Evolutionary conservation across 2,329 filamentous ascomycete species (phyloP), one percentile per base, ranked within the genome.

Genomic region (Arthrinium phaeospermum): DNA sequence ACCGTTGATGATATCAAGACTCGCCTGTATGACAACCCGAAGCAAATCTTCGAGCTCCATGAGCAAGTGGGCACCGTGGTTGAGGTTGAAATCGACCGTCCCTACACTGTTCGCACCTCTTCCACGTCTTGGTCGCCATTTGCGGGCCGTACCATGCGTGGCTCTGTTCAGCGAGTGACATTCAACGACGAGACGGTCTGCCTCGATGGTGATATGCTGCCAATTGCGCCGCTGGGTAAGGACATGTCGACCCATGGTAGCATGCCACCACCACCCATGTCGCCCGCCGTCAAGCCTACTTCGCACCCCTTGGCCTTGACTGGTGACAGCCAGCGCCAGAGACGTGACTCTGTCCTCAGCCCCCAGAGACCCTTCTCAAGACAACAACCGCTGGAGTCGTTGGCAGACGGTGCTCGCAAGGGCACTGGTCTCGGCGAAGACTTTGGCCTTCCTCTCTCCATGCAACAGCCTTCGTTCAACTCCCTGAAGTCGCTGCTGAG

Each of bases 11-110:
- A 95, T 79, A 88, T 95, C 80, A 92, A 90, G 79, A 80, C 83
- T 71, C 90, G 92, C 57, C 87, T 95, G 67, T 92, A 95, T 80
- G 91, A 94, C 79, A 95, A 94, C 80, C 93, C 93, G 3, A 93
- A 92, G 84, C 89, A 89, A 79, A 95, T 95, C 77, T 95, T 95
- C 76, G 93, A 95, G 84, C 88, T 95, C 69, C 93, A 95, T 75
- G 93, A 95, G 76, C 93, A 95, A 82, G 83, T 88, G n/a, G 91
- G 91, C 72, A 91, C 92, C 49, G 90, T 89, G 6, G 87, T 95
- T 47, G 93, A 95, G 84, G 88, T 94, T 30, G 93, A 95, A 82
- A 86, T 95, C 76, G 93, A 94, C 79, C 90, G 93, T 64, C 88
- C 91, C 1, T 93, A 93, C 81, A 85, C 88, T 4, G 85, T 92